Evolutionary conservation across 768 basidiomycete genomes (phyloP), one percentile per base, ranked within the genome.

Genomic region (Lanmaoa rubissima): DNA sequence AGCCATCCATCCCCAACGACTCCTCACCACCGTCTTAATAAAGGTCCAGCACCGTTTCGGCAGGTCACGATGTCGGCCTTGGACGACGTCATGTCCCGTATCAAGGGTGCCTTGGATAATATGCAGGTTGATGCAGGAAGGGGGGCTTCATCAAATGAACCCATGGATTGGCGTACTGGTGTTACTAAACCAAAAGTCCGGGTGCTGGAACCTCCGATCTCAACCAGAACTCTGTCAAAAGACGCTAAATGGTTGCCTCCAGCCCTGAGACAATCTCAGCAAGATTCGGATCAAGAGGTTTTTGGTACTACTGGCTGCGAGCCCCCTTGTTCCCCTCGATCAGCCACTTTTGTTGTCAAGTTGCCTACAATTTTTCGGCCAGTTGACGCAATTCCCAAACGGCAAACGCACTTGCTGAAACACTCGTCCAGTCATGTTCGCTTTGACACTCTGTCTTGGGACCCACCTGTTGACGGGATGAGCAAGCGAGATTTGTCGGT

Each of bases 41-140:
- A 63, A 53, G 61, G 55, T 12, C 56, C 61, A 12, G 53, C 68
- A 9, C 65, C 73, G 5, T 82, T 74, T 60, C 74, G 78, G 43
- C 80, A 83, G 48, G 77, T 76, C 19, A 72, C 80, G 32, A 90
- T 92, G 83, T 86, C 89, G 3, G 81, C 90, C 17, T 73, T 93
- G 59, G 84, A 90, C 65, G 90, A 94, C 66, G 82, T 84, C 28
- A 91, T 94, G 82, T 90, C 88, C 7, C 83, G 92, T 41, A 92
- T 94, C 65, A 93, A 87, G 65, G 91, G 89, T 34, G 92, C 86
- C 14, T 65, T 94, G 54, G 81, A 83, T 66, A 80, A 78, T 32
- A 88, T 88, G 84, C 87, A 85, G 55, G 73, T 76, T 21, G 80
- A 80, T 31, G 64, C 64, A 41, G 65, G 65, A 58, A 73, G 65